Evolutionary conservation across 352 stramenopile species (phyloP), one percentile per base, ranked within the genome.

Genomic region (Phytophthora ohioensis): DNA sequence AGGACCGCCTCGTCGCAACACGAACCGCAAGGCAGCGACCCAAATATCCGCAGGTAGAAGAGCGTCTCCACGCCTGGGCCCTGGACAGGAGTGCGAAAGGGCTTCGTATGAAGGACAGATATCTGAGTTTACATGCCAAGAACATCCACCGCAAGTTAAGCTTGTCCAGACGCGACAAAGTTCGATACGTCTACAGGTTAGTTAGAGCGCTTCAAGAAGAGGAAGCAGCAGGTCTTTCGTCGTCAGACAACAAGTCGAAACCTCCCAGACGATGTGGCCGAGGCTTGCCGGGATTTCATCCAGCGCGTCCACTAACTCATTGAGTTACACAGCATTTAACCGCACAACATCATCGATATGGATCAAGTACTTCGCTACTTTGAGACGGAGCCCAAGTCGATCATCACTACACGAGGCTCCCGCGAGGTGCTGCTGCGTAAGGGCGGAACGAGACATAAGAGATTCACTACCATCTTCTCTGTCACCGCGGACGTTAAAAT

Each of bases 321-420:
- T 13, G 38, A 43, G 7, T 6, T 5, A 13, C 38, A 43, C 38
- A 4, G 9, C 38, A 13, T 27, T 43, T 13, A 43, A 15, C 2
- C 21, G 9, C 38, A 13, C 42, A 48, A 48, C 42, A 48, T 48
- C 9, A n/a, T 53, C 10, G 35, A 53, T 35, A 53, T 53, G 46
- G 46, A 53, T 5, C 46, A 53, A 35, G 46, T 53, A 13, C 46
- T 21, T n/a, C 1, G 27, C 2, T 53, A 53, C 15, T 53, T 53
- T 35, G 46, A 53, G 21, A 53, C 27, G 8, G 46, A 53, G 30
- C 46, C 27, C 4, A 53, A 35, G 27, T n/a, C 21, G 4, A 39
- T 4, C 5, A 53, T 53, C 21, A 15, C 46, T 3, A 9, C 46
- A 13, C 46, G 46, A 15, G 46, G 46, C 3, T 8, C 5, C 9